Evolutionary conservation across 306 rosid genomes (phyloP).

Genomic region (barrel medic (Medicago truncatula)): MtrunA17r5.0-ANR NC_053049.1:40351501-40352000

Average conservation of each 20-base stretch:
- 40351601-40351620: too few species aligned
- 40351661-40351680: conserved; percentile 26
- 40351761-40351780: conserved; percentile 5
- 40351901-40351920: conserved; percentile 44
- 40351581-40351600: too few species aligned
- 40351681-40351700: conserved; percentile 9
- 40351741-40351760: not conserved
- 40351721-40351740: not conserved
- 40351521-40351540: too few species aligned
- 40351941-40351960: conserved; percentile 40
- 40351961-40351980: conserved; percentile 51
- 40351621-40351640: not conserved
- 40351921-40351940: conserved; percentile 32
- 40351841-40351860: conserved; percentile 89
- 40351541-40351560: too few species aligned
- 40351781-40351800: conserved; percentile 21
- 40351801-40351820: conserved; percentile 68
- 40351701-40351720: conserved; percentile 9
- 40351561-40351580: too few species aligned
- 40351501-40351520: too few species aligned
- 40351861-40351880: conserved; percentile 59
- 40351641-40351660: not conserved
- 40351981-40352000: conserved; percentile 69
- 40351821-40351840: conserved; percentile 87
- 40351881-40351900: conserved; percentile 64